Conservation (phyloP, 768 basidiomycete genomes). For the Mycena polygramma region DNA sequence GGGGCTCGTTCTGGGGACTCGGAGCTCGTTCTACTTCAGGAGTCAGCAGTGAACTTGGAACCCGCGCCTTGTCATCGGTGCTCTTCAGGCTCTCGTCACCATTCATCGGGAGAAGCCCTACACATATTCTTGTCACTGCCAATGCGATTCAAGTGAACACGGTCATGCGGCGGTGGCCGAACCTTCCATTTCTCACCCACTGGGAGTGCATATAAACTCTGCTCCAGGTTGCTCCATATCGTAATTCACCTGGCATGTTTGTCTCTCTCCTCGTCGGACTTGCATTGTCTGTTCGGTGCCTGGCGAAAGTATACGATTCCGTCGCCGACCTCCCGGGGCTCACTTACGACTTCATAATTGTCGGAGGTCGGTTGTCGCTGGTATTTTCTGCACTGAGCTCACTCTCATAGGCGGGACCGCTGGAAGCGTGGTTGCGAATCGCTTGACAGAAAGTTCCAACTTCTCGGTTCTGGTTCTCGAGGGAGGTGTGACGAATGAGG, state of each 20-base stretch:
- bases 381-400: not conserved
- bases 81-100: not conserved
- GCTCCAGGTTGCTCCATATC: not conserved
- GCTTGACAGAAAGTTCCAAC: conserved; percentile 31
- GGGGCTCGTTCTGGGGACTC: not conserved
- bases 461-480: conserved; percentile 40
- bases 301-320: conserved; percentile 19
- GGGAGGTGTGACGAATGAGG: conserved; percentile 17
- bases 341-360: conserved; percentile 25
- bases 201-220: not conserved
- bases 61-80: not conserved
- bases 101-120: not conserved
- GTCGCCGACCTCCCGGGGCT: conserved; percentile 16
- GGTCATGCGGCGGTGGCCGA: not conserved
- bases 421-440: conserved; percentile 28
- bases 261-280: not conserved
- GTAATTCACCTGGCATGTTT: not conserved
- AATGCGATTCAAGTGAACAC: not conserved
- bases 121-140: not conserved
- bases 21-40: not conserved
- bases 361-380: conserved; percentile 16
- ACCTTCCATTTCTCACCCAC: conserved; percentile 4
- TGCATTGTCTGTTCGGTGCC: not conserved
- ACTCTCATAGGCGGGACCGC: conserved; percentile 32
- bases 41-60: not conserved